These are phyloP conservation scores for Colletotrichum falcatum DNA, from an alignment of 2,329 filamentous ascomycete genomes.

Conservation along the genomic window DNA sequence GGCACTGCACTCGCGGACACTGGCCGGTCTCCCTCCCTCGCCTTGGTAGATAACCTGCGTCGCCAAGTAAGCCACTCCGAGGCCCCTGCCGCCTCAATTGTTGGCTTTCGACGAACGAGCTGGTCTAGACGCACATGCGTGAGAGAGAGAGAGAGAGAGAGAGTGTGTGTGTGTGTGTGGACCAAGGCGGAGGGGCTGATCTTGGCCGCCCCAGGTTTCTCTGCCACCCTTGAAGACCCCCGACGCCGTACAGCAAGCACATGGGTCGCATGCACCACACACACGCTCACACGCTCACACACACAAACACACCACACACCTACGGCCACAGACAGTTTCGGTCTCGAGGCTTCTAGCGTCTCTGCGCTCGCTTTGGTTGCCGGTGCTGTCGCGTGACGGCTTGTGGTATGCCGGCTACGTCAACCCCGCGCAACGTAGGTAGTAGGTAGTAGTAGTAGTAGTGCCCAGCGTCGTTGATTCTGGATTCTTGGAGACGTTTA, in stretches of 20 bases:
- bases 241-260: conserved; percentile 24
- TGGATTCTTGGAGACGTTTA: not conserved
- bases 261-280: no score
- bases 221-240: conserved; percentile 26
- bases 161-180: conserved; percentile 32
- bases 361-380: not conserved
- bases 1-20: conserved; percentile 28
- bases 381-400: conserved; percentile 4
- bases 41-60: conserved; percentile 17
- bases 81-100: no score
- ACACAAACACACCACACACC: not conserved
- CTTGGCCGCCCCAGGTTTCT: conserved; percentile 40
- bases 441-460: no score
- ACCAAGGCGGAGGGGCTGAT: conserved; percentile 22
- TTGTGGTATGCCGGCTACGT: not conserved
- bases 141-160: no score
- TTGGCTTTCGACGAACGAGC: conserved; percentile 20
- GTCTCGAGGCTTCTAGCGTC: conserved; percentile 7
- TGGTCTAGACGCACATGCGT: conserved; percentile 2
- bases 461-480: conserved; percentile 15
- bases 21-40: not conserved
- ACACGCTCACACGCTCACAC: not conserved
- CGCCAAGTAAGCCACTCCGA: conserved; percentile 28
- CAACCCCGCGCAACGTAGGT: conserved; percentile 8
- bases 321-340: not conserved